These are phyloP conservation scores for Rhizomucor miehei DNA, from an alignment of 371 early-diverging fungal genomes.

Conservation along the genomic window DNA sequence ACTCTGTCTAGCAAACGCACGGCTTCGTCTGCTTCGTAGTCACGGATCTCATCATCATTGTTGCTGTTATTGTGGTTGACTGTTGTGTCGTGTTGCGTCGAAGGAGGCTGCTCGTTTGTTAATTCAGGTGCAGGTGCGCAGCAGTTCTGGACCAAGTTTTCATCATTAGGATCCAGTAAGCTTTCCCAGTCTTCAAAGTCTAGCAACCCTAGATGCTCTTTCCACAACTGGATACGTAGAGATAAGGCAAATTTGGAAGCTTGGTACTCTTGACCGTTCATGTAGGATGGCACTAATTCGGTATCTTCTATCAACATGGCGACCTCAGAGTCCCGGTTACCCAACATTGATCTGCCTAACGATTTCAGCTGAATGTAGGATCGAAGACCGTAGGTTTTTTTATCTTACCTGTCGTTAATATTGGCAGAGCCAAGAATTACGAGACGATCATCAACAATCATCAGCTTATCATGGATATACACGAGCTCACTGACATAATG, in stretches of 20 bases:
- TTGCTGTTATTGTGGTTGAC: background rate
- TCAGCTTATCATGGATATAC: conserved; percentile 90
- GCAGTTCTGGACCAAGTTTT: conserved; percentile 4
- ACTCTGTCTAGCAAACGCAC: conserved; percentile 37
- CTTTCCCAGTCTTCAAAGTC: conserved; percentile 40
- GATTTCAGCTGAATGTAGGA: too few relatives aligned
- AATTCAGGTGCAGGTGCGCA: conserved; percentile 6
- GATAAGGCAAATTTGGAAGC: conserved; percentile 76
- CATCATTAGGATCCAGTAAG: conserved; percentile 15
- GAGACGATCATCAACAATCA: conserved; percentile 88
- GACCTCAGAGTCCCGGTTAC: conserved; percentile 90
- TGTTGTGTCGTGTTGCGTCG: conserved; percentile 18
- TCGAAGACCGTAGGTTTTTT: too few relatives aligned
- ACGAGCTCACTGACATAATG: conserved; percentile 78
- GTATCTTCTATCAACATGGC: conserved; percentile 84
- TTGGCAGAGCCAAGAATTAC: conserved; percentile 80
- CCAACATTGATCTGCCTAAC: conserved; percentile 35
- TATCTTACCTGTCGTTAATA: conserved; percentile 36
- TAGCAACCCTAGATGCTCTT: conserved; percentile 81
- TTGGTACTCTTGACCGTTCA: conserved; percentile 74
- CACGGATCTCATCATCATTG: conserved; percentile 25
- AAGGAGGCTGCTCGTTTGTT: conserved; percentile 3
- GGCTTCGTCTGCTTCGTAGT: conserved; percentile 31
- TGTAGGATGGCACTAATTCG: conserved; percentile 59
- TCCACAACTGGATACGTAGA: conserved; percentile 76